phyloP scores from a whole-genome alignment of 1,284 basidiomycete genomes.

The Marasmius fiardii region DNA sequence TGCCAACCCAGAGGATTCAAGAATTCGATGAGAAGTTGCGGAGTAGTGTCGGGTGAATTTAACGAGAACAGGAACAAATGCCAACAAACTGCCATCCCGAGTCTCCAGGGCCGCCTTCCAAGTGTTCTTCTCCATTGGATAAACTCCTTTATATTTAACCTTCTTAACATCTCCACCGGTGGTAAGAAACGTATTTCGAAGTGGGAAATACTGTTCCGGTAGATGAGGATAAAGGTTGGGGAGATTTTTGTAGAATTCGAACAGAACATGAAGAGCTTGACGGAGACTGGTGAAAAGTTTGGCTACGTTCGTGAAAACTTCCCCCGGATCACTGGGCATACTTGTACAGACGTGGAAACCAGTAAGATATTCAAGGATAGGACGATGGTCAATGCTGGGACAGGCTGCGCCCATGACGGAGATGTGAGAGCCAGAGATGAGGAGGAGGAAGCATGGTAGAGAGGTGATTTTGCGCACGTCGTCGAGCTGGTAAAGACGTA shows the following conservation, averaged over 20 bases:
- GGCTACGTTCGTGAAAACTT: not conserved
- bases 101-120: not conserved
- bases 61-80: not conserved
- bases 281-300: not conserved
- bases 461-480: not conserved
- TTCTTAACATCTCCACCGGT: not conserved
- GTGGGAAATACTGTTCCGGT: not conserved
- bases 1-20: not conserved
- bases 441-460: not conserved
- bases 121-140: not conserved
- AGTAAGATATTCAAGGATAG: not conserved
- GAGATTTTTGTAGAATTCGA: not conserved
- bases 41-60: not conserved
- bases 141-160: not conserved
- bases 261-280: not conserved
- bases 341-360: not conserved
- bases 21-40: not conserved
- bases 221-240: not conserved
- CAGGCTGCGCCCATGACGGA: not conserved
- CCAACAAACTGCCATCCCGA: too few species aligned
- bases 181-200: not conserved
- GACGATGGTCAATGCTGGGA: not conserved
- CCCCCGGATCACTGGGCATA: slow-evolving; percentile 1
- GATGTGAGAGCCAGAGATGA: not conserved
- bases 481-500: not conserved